These are phyloP conservation scores for Mortierella alpina DNA, from an alignment of 192 early-diverging fungal species.

Conservation along the genomic window DNA sequence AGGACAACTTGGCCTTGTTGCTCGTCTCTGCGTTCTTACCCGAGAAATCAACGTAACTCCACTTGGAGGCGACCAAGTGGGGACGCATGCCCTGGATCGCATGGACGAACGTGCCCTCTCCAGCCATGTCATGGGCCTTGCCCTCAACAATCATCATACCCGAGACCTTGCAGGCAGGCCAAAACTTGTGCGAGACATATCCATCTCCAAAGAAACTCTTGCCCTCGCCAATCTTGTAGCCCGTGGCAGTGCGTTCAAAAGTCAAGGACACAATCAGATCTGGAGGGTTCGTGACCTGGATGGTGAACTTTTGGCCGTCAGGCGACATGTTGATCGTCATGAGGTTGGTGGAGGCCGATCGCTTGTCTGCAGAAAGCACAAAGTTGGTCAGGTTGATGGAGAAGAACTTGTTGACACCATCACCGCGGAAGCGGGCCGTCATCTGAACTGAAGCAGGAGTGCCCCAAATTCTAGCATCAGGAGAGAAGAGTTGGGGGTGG, in stretches of 20 bases:
- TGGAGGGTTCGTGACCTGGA: slow-evolving; percentile 64
- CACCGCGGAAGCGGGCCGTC: slow-evolving; percentile 78
- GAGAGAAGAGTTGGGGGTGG: background rate
- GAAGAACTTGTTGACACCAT: slow-evolving; percentile 81
- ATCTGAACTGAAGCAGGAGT: slow-evolving; percentile 76
- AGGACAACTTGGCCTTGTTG: slow-evolving; percentile 66
- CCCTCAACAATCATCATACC: slow-evolving; percentile 82
- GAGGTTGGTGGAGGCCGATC: slow-evolving; percentile 81
- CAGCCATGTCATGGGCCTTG: slow-evolving; percentile 72
- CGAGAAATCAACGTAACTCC: slow-evolving; percentile 85
- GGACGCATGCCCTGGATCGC: slow-evolving; percentile 90
- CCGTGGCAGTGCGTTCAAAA: slow-evolving; percentile 72
- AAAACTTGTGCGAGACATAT: slow-evolving; percentile 85
- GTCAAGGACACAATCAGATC: slow-evolving; percentile 76
- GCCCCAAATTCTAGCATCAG: slow-evolving; percentile 42
- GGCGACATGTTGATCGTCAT: slow-evolving; percentile 71
- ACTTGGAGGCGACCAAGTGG: slow-evolving; percentile 83
- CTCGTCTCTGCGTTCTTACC: slow-evolving; percentile 57
- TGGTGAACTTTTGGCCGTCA: slow-evolving; percentile 60
- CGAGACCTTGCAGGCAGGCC: slow-evolving; percentile 78
- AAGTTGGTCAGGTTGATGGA: slow-evolving; percentile 79
- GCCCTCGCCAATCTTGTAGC: slow-evolving; percentile 88
- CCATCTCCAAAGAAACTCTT: slow-evolving; percentile 79
- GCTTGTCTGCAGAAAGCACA: slow-evolving; percentile 74
- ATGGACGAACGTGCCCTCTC: slow-evolving; percentile 82